Percentiles rank a stretch among this genome's conserved stretches.
Evolutionary conservation across 768 basidiomycete species (phyloP).

Genomic region (Clitopilus hobsonii): DNA sequence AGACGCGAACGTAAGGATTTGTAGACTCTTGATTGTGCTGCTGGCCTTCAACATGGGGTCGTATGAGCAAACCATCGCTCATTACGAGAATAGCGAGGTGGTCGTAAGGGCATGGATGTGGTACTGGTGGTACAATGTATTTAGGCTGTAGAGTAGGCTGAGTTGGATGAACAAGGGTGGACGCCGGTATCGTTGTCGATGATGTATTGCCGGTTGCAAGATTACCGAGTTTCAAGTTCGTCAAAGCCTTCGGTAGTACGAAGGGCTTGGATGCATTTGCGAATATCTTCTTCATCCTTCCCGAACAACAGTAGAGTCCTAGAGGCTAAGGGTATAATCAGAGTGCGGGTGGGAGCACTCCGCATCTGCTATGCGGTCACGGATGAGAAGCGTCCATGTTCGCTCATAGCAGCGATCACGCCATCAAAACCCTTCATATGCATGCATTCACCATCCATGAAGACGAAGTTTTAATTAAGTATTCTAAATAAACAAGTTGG

Average conservation of each 20-base stretch:
- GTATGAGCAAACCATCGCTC: slow-evolving; percentile 59
- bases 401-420: not conserved
- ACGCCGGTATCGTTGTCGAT: slow-evolving; percentile 7
- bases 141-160: slow-evolving; percentile 51
- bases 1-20: slow-evolving; percentile 35
- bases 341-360: not conserved
- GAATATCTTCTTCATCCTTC: not conserved
- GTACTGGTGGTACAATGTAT: slow-evolving; percentile 59
- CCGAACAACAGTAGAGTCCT: not conserved
- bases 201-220: not conserved
- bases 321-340: not conserved
- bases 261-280: slow-evolving; percentile 29
- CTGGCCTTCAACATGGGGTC: slow-evolving; percentile 41
- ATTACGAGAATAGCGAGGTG: slow-evolving; percentile 60
- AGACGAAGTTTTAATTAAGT: not conserved
- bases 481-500: not conserved
- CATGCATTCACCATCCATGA: not conserved
- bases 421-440: not conserved
- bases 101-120: slow-evolving; percentile 73
- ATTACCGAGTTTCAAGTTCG: slow-evolving; percentile 7
- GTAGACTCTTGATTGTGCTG: slow-evolving; percentile 18
- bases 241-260: slow-evolving; percentile 13
- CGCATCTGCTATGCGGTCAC: not conserved
- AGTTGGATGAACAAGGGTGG: slow-evolving; percentile 11
- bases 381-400: not conserved